phyloP scores from a whole-genome alignment of 495 filamentous ascomycete species.

The Penicillium cataractarum region DNA sequence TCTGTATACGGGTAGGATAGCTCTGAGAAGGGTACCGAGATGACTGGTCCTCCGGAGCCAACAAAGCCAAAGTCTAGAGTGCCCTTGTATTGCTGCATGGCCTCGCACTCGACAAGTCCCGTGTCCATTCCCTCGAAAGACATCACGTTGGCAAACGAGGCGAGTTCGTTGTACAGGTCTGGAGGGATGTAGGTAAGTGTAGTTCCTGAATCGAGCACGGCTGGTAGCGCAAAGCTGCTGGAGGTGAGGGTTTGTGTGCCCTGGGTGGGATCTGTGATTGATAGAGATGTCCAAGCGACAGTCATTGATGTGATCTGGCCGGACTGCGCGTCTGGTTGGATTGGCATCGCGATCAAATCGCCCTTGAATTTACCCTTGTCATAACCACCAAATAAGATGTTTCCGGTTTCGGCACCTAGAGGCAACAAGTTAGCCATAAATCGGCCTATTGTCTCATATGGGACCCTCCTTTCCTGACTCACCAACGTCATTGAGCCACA shows the following conservation, averaged over 20 bases:
- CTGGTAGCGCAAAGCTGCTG: neutral
- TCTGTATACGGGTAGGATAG: neutral
- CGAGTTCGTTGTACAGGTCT: constrained; percentile 1
- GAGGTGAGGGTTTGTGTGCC: neutral
- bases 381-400: neutral
- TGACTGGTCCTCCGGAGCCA: neutral
- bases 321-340: constrained; percentile 5
- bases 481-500: constrained; percentile 7
- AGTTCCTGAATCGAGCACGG: constrained; percentile 6
- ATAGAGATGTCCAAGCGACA: neutral
- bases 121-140: neutral
- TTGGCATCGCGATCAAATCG: neutral
- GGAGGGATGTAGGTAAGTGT: neutral
- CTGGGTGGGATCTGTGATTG: neutral
- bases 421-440: neutral
- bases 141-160: constrained; percentile 3
- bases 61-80: constrained; percentile 4
- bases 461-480: neutral
- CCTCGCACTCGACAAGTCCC: neutral
- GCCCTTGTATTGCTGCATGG: neutral
- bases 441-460: neutral
- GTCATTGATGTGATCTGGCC: constrained; percentile 4
- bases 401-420: neutral
- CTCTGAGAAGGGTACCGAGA: constrained; percentile 2
- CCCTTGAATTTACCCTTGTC: constrained; percentile 5